Conservation (phyloP, 257 asterid genomes). For the Thymus mandschuricus region DNA sequence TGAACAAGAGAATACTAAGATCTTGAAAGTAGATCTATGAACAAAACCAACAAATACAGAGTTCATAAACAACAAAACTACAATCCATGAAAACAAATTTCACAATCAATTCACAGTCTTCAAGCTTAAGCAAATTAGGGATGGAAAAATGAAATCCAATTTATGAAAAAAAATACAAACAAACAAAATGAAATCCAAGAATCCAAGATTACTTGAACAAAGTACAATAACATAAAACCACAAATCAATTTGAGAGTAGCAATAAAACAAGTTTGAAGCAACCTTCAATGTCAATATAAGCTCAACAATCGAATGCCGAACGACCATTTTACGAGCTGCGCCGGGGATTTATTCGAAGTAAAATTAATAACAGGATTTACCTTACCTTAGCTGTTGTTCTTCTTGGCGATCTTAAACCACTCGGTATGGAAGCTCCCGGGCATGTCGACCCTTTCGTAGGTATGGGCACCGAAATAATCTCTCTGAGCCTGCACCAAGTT, state of each 20-base stretch:
- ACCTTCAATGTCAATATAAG: slow-evolving; percentile 10
- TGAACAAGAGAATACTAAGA: too few relatives aligned
- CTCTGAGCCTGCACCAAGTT: slow-evolving; percentile 95
- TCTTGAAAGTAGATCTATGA: neutral
- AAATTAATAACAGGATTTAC: neutral
- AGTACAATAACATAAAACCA: slow-evolving; percentile 22
- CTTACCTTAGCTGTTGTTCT: slow-evolving; percentile 39
- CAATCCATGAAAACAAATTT: neutral
- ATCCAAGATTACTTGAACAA: neutral
- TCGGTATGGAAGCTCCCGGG: slow-evolving; percentile 87
- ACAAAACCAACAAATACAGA: neutral
- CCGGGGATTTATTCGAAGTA: slow-evolving; percentile 28
- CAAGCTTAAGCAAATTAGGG: neutral
- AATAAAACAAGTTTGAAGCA: slow-evolving; percentile 10
- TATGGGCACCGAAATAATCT: slow-evolving; percentile 97
- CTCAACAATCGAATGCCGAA: slow-evolving; percentile 17
- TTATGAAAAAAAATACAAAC: neutral
- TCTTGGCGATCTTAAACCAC: slow-evolving; percentile 88
- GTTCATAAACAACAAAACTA: too few relatives aligned
- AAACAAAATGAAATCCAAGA: slow-evolving; percentile 8
- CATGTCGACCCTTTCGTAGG: slow-evolving; percentile 81
- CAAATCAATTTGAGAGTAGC: slow-evolving; percentile 8
- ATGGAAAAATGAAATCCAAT: neutral
- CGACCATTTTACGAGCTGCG: slow-evolving; percentile 22
- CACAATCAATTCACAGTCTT: neutral